Evolutionary conservation across 768 basidiomycete genomes (phyloP), one percentile per base, ranked within the genome.

Genomic region (Lanmaoa rubissima): DNA sequence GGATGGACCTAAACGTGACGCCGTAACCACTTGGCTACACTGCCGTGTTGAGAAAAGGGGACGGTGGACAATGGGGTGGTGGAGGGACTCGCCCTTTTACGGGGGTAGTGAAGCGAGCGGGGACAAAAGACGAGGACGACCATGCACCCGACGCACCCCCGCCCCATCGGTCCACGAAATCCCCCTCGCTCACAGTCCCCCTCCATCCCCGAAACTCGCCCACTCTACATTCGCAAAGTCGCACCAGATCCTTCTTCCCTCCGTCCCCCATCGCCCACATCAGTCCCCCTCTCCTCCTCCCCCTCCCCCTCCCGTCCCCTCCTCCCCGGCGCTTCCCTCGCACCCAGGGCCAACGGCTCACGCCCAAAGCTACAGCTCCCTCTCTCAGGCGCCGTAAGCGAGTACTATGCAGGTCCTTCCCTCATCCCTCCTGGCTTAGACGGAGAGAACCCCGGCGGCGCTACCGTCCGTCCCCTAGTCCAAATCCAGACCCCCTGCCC

Each of bases 21-120:
- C 78, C 78, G 77, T 79, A 79, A 79, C 78, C 78, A 79, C 78
- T 79, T 79, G 78, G 78, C 78, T 79, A 79, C 78, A 79, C 76
- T 80, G 77, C 78, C 78, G 44, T 71, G 16, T 0, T 9, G 31
- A 5, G 2, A 0, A 0, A 0, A 2, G 1, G 1, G 0, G 0
- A 1, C n/a, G 36, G 43, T 42, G 40, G 28, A 41, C 13, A 17
- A 40, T 50, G 12, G 21, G 13, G 2, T 19, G 12, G 6, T 7
- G 1, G 21, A 12, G 2, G 19, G 19, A 24, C 9, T 10, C 2
- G 32, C 32, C 21, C 32, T 12, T 47, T 38, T 53, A 46, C 58
- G 43, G 57, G 48, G 28, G 10, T n/a, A 34, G 31, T 17, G 12
- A 17, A 38, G 46, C 49, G 52, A 41, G 38, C 39, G 48, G 53